phyloP scores from a whole-genome alignment of 78 protist species.

The Tieghemostelium lacteum region DNA sequence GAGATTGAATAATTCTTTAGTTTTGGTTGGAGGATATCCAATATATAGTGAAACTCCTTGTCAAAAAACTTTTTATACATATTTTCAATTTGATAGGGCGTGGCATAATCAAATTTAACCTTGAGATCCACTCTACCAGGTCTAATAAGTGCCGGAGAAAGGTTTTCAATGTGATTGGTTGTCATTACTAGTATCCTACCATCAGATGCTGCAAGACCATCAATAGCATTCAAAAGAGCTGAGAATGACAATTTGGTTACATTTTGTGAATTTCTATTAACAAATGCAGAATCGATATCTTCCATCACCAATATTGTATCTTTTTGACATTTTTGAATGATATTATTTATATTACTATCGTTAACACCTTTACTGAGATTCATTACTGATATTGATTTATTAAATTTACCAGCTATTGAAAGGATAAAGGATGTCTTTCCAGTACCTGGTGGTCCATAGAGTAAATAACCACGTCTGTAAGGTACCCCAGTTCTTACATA shows the following conservation, averaged over 20 bases:
- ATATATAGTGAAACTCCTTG: background rate
- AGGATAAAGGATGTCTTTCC: slow-evolving; percentile 83
- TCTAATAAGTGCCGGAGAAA: slow-evolving; percentile 85
- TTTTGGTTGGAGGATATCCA: background rate
- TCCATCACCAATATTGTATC: slow-evolving; percentile 83
- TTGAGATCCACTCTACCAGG: slow-evolving; percentile 88
- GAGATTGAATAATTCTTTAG: slow-evolving; percentile 48
- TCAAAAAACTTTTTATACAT: slow-evolving; percentile 74
- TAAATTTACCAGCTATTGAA: slow-evolving; percentile 55
- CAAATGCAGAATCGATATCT: slow-evolving; percentile 87
- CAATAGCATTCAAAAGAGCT: slow-evolving; percentile 87
- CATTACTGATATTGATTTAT: slow-evolving; percentile 56
- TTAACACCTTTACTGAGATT: slow-evolving; percentile 58
- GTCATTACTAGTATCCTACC: slow-evolving; percentile 91
- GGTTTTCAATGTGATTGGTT: slow-evolving; percentile 86
- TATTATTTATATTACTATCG: slow-evolving; percentile 59
- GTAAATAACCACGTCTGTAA: slow-evolving; percentile 77
- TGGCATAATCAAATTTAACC: slow-evolving; percentile 57
- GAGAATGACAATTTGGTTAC: slow-evolving; percentile 35
- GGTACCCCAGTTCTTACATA: slow-evolving; percentile 82
- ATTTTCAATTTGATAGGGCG: slow-evolving; percentile 27
- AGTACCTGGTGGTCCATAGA: slow-evolving; percentile 89
- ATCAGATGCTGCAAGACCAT: slow-evolving; percentile 86
- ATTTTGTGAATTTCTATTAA: background rate
- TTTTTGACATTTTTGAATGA: slow-evolving; percentile 72